Percentiles rank a stretch among this genome's conserved stretches.
phyloP scores from a whole-genome alignment of 352 stramenopile species.

The Phytophthora kernoviae region DNA sequence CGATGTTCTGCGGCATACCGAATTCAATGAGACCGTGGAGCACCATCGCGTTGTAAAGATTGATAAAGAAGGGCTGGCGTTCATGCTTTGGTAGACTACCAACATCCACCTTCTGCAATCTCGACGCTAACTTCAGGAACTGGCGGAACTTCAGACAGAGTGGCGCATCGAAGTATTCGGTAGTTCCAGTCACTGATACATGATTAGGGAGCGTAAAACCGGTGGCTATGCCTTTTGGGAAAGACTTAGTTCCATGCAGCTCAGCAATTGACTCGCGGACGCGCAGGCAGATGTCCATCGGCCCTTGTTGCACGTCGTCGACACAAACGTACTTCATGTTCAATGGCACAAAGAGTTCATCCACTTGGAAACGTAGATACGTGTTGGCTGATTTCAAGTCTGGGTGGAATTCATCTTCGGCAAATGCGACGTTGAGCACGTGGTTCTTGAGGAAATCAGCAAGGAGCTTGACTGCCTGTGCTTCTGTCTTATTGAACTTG shows the following conservation, averaged over 20 bases:
- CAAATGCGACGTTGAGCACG: constrained; percentile 61
- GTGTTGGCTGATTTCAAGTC: constrained; percentile 56
- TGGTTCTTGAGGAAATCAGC: constrained; percentile 44
- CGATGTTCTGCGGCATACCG: constrained; percentile 81
- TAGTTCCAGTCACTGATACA: constrained; percentile 18
- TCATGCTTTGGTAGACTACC: constrained; percentile 78
- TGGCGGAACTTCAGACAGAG: constrained; percentile 69
- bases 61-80: constrained; percentile 90
- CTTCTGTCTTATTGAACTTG: constrained; percentile 59
- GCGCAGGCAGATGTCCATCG: constrained; percentile 77
- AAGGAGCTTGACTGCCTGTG: constrained; percentile 52
- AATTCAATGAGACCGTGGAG: constrained; percentile 88
- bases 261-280: constrained; percentile 70
- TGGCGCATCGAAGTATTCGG: constrained; percentile 58
- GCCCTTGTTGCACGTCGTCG: constrained; percentile 41
- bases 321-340: constrained; percentile 83
- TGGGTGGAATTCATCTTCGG: constrained; percentile 51
- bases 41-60: constrained; percentile 90
- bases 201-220: constrained; percentile 59
- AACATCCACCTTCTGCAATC: constrained; percentile 79
- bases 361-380: constrained; percentile 85
- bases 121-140: constrained; percentile 71
- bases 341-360: constrained; percentile 78
- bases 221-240: constrained; percentile 72
- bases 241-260: constrained; percentile 66